Evolutionary conservation across 1,284 basidiomycete species (phyloP).

Genomic region (Papiliotrema fonsecae): DNA sequence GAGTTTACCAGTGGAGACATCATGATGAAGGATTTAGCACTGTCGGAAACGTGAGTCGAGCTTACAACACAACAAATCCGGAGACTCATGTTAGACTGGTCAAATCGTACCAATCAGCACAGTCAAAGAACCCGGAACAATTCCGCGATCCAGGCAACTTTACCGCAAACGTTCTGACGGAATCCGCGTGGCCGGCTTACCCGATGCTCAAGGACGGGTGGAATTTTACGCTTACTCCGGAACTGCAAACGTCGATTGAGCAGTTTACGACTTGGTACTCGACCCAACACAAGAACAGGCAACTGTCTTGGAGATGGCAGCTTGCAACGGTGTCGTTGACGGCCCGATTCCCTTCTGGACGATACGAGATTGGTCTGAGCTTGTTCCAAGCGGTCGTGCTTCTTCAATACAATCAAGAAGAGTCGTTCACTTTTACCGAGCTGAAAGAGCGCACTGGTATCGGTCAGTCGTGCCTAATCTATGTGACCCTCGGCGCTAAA

Average conservation of each 20-base stretch:
- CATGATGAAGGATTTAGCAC: conserved; percentile 49
- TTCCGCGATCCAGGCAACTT: conserved; percentile 47
- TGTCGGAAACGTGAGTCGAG: conserved; percentile 43
- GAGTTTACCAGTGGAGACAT: conserved; percentile 49
- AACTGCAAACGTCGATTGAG: conserved; percentile 68
- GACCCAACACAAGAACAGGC: conserved; percentile 64
- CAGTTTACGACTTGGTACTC: conserved; percentile 68
- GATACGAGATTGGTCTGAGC: conserved; percentile 85
- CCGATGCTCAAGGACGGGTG: conserved; percentile 43
- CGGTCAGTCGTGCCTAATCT: conserved; percentile 54
- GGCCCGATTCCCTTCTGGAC: conserved; percentile 62
- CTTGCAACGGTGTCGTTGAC: conserved; percentile 71
- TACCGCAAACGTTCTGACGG: conserved; percentile 54
- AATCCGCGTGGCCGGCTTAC: conserved; percentile 56
- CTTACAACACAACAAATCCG: conserved; percentile 4
- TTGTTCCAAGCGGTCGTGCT: conserved; percentile 83
- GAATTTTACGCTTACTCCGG: conserved; percentile 33
- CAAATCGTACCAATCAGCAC: conserved; percentile 49
- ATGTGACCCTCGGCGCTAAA: background rate
- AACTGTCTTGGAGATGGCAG: conserved; percentile 75
- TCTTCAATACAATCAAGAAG: conserved; percentile 78
- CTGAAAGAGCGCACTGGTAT: conserved; percentile 69
- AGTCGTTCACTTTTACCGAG: conserved; percentile 58
- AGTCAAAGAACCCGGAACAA: conserved; percentile 40
- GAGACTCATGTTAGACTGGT: conserved; percentile 39